These are phyloP conservation scores for Aspergillus mulundensis DNA, from an alignment of 495 filamentous ascomycete genomes.

Conservation along the genomic window DNA sequence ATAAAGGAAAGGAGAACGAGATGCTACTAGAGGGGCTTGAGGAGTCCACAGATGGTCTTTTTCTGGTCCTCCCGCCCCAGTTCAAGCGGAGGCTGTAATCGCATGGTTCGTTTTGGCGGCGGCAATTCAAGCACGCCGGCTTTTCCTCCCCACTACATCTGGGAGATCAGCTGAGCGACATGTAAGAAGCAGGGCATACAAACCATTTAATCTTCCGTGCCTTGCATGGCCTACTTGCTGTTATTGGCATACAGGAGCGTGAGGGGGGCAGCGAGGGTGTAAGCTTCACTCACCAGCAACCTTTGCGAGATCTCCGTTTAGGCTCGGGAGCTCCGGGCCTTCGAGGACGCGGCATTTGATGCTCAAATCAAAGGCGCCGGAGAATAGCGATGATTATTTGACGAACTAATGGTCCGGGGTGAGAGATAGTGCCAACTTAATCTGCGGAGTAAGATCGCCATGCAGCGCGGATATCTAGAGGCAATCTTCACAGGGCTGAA, in stretches of 20 bases:
- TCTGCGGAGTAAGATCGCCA: constrained; percentile 27
- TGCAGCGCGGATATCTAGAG: constrained; percentile 17
- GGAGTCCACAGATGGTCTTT: constrained; percentile 36
- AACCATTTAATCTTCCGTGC: constrained; percentile 81
- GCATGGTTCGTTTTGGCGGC: constrained; percentile 69
- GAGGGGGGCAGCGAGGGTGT: not conserved
- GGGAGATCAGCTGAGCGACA: constrained; percentile 5
- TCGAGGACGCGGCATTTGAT: constrained; percentile 64
- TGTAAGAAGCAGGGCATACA: constrained; percentile 7
- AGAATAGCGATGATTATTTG: constrained; percentile 15
- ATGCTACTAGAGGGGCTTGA: constrained; percentile 33
- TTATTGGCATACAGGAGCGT: not conserved
- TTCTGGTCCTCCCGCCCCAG: constrained; percentile 68
- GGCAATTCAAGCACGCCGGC: constrained; percentile 72
- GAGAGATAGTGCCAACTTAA: constrained; percentile 20
- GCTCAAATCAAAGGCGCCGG: constrained; percentile 17
- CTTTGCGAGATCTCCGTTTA: constrained; percentile 72
- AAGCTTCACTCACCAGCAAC: constrained; percentile 68
- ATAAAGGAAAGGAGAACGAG: constrained; percentile 19
- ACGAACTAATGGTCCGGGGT: constrained; percentile 19
- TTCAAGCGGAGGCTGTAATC: constrained; percentile 85
- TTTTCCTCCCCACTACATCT: constrained; percentile 64
- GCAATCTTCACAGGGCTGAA: constrained; percentile 17
- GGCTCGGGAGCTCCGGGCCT: constrained; percentile 62
- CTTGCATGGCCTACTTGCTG: constrained; percentile 67